A percentile compares a stretch with the other conserved stretches of the same genome.
Conservation (phyloP, 768 basidiomycete species). For the Phaeotremella skinneri region DNA sequence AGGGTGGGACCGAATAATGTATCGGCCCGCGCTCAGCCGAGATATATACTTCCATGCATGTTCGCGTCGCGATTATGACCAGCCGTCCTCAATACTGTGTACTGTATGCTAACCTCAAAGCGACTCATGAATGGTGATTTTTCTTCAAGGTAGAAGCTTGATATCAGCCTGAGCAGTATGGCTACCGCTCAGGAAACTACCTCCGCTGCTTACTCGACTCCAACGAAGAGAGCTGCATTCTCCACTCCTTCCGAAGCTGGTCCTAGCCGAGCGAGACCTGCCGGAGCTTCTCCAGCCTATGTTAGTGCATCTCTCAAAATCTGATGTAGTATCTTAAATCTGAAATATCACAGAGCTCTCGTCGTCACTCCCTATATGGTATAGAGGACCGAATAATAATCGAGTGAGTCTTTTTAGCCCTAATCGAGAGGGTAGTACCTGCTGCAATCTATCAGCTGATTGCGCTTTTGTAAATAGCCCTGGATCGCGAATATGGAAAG, state of each 20-base stretch:
- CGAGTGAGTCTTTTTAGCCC: constrained; percentile 55
- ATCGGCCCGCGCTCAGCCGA: neutral
- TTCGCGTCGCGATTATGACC: neutral
- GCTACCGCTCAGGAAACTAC: neutral
- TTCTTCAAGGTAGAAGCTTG: too few species aligned
- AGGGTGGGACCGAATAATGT: neutral
- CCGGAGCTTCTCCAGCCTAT: constrained; percentile 45
- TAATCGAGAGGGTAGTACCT: neutral
- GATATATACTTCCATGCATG: neutral
- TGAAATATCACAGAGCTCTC: constrained; percentile 28
- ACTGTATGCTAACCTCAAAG: too few species aligned
- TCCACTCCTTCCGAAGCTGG: constrained; percentile 34
- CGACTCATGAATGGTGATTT: too few species aligned
- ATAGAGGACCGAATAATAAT: constrained; percentile 93
- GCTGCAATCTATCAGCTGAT: neutral
- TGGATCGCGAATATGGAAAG: constrained; percentile 91
- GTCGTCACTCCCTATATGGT: constrained; percentile 91
- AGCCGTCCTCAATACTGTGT: neutral
- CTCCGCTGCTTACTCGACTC: constrained; percentile 22
- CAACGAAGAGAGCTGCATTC: constrained; percentile 38
- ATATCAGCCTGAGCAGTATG: neutral
- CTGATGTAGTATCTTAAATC: neutral
- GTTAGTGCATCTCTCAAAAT: constrained; percentile 19
- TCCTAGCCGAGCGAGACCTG: constrained; percentile 36
- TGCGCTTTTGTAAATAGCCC: constrained; percentile 52